phyloP scores from a whole-genome alignment of 176 grass and related monocot genomes.

The sorghum (Sorghum bicolor) region DNA sequence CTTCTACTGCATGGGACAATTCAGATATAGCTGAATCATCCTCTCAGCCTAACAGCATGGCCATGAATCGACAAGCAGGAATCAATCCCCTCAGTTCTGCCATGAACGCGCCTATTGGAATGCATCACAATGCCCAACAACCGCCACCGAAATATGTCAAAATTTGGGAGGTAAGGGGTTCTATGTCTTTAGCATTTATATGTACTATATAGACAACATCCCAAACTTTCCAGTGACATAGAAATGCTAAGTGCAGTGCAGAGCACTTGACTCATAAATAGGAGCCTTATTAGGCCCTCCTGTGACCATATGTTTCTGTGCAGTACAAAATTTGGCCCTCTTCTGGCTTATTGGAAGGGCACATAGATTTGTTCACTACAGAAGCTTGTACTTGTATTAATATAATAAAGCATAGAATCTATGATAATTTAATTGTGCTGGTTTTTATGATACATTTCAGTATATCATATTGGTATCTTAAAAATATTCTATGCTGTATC shows the following conservation, averaged over 20 bases:
- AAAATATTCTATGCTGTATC: background rate
- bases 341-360: background rate
- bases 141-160: conserved; percentile 72
- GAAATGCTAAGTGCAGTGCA: background rate
- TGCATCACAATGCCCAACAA: background rate
- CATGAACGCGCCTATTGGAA: background rate
- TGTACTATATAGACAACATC: background rate
- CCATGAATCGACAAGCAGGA: conserved; percentile 46
- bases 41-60: conserved; percentile 47
- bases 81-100: conserved; percentile 32
- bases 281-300: background rate
- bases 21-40: conserved; percentile 52
- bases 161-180: conserved; percentile 91
- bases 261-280: background rate
- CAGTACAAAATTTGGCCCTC: background rate
- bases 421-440: conserved; percentile 1
- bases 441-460: background rate
- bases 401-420: background rate
- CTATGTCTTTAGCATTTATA: background rate
- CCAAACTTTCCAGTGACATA: background rate
- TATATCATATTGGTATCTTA: background rate
- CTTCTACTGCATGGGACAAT: conserved; percentile 44
- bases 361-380: background rate
- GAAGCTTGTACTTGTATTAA: background rate
- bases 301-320: background rate